Evolutionary conservation across 2,329 filamentous ascomycete genomes (phyloP).

Genomic region (Tolypocladium sp.): DNA sequence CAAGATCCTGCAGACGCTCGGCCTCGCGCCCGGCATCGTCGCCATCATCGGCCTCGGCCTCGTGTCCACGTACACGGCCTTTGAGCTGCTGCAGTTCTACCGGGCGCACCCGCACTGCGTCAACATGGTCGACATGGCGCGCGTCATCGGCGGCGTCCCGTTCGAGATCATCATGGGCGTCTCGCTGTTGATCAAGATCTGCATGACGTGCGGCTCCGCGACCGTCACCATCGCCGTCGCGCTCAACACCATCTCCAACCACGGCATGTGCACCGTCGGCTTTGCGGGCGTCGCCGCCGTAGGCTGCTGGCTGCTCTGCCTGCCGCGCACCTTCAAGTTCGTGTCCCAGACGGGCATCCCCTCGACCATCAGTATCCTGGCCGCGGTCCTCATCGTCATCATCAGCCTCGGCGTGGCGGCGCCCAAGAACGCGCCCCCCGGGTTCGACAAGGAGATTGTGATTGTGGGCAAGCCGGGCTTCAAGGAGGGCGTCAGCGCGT

Average conservation of each 20-base stretch:
- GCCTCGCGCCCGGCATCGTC: conserved; percentile 59
- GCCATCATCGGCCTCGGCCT: conserved; percentile 56
- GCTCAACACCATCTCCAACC: conserved; percentile 56
- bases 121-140: conserved; percentile 62
- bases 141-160: conserved; percentile 32
- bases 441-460: conserved; percentile 18
- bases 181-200: conserved; percentile 65
- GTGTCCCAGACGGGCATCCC: conserved; percentile 20
- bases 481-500: conserved; percentile 20
- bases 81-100: conserved; percentile 53
- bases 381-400: conserved; percentile 26
- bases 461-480: conserved; percentile 20
- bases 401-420: conserved; percentile 21
- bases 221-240: conserved; percentile 58
- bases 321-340: conserved; percentile 55
- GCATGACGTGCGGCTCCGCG: conserved; percentile 59
- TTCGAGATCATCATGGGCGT: conserved; percentile 27
- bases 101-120: conserved; percentile 57
- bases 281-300: conserved; percentile 56
- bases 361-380: conserved; percentile 22
- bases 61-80: conserved; percentile 52
- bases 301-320: conserved; percentile 52
- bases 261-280: conserved; percentile 55
- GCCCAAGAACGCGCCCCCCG: conserved; percentile 16
- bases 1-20: conserved; percentile 59